Evolutionary conservation across 305 asterid genomes (phyloP).

Genomic region (Fraxinus floribunda): DNA sequence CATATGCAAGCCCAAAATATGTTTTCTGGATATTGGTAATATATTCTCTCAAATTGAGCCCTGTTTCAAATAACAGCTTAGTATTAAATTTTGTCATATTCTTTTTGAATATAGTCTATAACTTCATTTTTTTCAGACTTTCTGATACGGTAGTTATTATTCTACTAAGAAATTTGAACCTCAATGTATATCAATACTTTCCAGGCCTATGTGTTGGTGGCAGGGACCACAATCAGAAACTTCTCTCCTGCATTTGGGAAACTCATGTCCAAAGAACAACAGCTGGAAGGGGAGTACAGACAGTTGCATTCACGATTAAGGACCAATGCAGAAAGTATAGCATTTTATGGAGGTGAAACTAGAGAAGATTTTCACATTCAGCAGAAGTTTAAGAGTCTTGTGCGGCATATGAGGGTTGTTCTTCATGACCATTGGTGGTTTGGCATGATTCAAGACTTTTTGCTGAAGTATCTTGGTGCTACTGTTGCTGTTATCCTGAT

Average conservation of each 20-base stretch:
- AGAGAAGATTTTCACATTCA: constrained; percentile 93
- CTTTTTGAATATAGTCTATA: not conserved
- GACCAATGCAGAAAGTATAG: constrained; percentile 98
- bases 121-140: constrained; percentile 19
- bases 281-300: constrained; percentile 97
- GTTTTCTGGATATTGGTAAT: constrained; percentile 89
- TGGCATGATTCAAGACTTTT: constrained; percentile 99
- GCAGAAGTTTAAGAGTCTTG: constrained; percentile 74
- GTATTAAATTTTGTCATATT: constrained; percentile 16
- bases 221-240: constrained; percentile 80
- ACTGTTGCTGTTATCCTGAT: constrained; percentile 98
- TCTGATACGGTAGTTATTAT: constrained; percentile 6
- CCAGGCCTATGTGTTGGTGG: constrained; percentile 96
- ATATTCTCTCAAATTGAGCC: constrained; percentile 2
- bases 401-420: constrained; percentile 81
- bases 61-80: constrained; percentile 21
- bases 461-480: constrained; percentile 97
- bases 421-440: constrained; percentile 99
- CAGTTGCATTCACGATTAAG: constrained; percentile 95
- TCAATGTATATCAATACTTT: constrained; percentile 29
- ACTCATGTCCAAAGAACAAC: constrained; percentile 91
- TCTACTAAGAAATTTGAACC: constrained; percentile 24
- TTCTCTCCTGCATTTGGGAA: constrained; percentile 95
- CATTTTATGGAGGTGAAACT: constrained; percentile 92
- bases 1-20: constrained; percentile 99